These are phyloP conservation scores for Kazachstania sp. DNA, from an alignment of 1,139 yeast species.

Conservation along the genomic window DNA sequence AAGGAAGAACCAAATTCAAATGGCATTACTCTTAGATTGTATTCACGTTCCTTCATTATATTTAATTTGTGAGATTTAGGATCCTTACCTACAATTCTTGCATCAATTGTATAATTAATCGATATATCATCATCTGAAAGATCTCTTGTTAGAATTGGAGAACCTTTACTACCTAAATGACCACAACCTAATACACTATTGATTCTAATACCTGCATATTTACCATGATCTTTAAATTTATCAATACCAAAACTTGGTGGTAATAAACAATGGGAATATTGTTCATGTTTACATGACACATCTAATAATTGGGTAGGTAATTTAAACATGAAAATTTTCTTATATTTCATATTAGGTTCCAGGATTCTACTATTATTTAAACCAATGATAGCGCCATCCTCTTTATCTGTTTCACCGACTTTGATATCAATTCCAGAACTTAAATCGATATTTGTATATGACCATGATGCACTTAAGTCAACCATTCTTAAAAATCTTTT, in stretches of 20 bases:
- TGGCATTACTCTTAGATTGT: constrained; percentile 33
- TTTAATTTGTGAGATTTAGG: constrained; percentile 15
- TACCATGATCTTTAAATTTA: constrained; percentile 31
- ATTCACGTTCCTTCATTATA: constrained; percentile 26
- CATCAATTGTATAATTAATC: constrained; percentile 30
- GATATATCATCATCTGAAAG: constrained; percentile 25
- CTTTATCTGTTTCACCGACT: constrained; percentile 36
- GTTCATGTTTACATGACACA: constrained; percentile 46
- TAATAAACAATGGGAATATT: constrained; percentile 45
- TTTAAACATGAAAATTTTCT: constrained; percentile 56
- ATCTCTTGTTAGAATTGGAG: constrained; percentile 35
- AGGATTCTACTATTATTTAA: constrained; percentile 44
- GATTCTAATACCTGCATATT: constrained; percentile 28
- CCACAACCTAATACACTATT: constrained; percentile 36
- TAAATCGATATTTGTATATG: constrained; percentile 33
- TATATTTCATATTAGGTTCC: constrained; percentile 44
- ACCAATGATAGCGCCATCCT: constrained; percentile 46
- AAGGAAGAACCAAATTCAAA: constrained; percentile 27
- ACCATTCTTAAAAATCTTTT: constrained; percentile 37
- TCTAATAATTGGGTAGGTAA: constrained; percentile 54
- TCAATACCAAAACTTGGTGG: constrained; percentile 65
- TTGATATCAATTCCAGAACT: constrained; percentile 44
- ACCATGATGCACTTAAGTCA: constrained; percentile 39
- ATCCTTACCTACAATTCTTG: constrained; percentile 27
- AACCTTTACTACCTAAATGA: constrained; percentile 32